Conservation (phyloP, 306 rosid species). For the Hylodesmum podocarpum region DNA sequence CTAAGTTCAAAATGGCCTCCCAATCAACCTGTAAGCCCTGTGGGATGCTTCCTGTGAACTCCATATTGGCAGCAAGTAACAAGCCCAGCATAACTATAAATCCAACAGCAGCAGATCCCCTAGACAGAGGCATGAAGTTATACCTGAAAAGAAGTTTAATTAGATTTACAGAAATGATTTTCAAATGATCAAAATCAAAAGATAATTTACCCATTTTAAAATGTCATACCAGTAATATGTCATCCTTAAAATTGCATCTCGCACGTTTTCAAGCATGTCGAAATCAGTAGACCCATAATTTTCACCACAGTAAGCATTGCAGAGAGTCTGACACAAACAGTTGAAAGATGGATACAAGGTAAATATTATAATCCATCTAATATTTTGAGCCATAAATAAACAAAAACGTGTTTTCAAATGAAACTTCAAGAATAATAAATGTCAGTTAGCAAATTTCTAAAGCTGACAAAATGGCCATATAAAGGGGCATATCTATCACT, state of each 20-base stretch:
- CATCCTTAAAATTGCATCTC: conserved; percentile 93
- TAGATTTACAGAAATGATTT: conserved; percentile 15
- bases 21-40: conserved; percentile 88
- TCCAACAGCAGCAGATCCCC: conserved; percentile 92
- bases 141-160: conserved; percentile 58
- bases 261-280: conserved; percentile 72
- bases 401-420: not conserved
- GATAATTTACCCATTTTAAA: conserved; percentile 5
- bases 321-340: conserved; percentile 56
- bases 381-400: not conserved
- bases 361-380: conserved; percentile 21
- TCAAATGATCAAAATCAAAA: conserved; percentile 14
- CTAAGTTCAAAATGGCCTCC: conserved; percentile 80
- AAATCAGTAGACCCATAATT: conserved; percentile 84
- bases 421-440: conserved; percentile 15
- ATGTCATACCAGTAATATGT: conserved; percentile 88
- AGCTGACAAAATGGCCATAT: conserved; percentile 1
- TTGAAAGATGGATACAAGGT: conserved; percentile 19
- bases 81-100: conserved; percentile 82
- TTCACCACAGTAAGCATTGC: conserved; percentile 88
- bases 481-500: conserved; percentile 1
- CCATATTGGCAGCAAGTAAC: conserved; percentile 95
- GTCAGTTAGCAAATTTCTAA: conserved; percentile 6
- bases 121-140: conserved; percentile 95
- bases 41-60: conserved; percentile 84